phyloP scores from a whole-genome alignment of 2,329 filamentous ascomycete genomes.

The Pseudodiploospora longispora region DNA sequence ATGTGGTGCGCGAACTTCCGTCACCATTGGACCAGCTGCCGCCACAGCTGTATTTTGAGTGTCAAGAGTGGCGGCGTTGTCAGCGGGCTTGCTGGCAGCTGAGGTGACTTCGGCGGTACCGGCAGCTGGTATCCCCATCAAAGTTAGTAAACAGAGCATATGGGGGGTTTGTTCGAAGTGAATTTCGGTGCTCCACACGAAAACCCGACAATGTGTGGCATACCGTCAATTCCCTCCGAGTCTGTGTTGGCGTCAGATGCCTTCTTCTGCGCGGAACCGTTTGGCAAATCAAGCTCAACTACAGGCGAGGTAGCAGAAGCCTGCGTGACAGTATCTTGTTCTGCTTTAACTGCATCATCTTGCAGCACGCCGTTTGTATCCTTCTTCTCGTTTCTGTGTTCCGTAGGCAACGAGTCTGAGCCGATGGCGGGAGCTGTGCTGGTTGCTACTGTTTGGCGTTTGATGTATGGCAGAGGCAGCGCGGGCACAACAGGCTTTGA shows the following conservation, averaged over 20 bases:
- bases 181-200: too few species aligned
- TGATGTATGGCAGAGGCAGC: constrained; percentile 31
- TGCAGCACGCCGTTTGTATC: not conserved
- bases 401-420: constrained; percentile 4
- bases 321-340: constrained; percentile 1
- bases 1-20: not conserved
- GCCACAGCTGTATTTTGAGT: not conserved
- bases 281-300: constrained; percentile 3
- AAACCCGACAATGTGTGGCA: not conserved
- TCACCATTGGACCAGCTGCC: constrained; percentile 2
- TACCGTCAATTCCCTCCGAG: constrained; percentile 2
- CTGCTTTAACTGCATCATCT: not conserved
- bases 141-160: not conserved
- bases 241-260: constrained; percentile 1
- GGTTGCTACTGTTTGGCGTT: constrained; percentile 28
- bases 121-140: not conserved
- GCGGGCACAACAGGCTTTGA: constrained; percentile 29
- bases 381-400: not conserved
- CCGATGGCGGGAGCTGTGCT: constrained; percentile 18
- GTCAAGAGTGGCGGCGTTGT: not conserved
- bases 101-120: constrained; percentile 1
- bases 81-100: not conserved
- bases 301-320: constrained; percentile 1
- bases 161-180: not conserved
- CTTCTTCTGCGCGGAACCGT: constrained; percentile 1